A percentile compares a stretch with the other conserved stretches of the same genome.
These are phyloP conservation scores for Dactylellina drechsleri DNA, from an alignment of 2,329 filamentous ascomycete genomes.

Conservation along the genomic window DNA sequence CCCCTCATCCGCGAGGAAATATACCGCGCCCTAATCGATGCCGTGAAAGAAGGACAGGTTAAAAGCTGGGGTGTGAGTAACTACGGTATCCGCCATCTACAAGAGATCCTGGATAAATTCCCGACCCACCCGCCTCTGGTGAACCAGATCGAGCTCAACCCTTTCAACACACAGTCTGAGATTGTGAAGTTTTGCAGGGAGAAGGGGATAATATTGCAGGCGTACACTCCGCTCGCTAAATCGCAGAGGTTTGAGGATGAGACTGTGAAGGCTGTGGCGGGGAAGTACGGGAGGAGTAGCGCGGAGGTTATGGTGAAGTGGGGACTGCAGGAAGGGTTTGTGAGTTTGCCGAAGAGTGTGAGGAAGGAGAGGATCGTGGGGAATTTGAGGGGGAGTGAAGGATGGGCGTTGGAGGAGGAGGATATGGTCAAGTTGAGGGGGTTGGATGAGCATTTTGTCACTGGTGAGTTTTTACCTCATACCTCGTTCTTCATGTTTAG, in stretches of 20 bases:
- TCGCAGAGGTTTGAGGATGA: constrained; percentile 76
- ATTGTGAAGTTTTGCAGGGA: constrained; percentile 74
- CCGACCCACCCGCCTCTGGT: constrained; percentile 74
- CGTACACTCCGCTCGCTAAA: constrained; percentile 80
- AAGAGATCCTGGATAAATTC: constrained; percentile 73
- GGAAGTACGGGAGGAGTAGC: constrained; percentile 75
- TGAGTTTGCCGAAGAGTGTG: constrained; percentile 78
- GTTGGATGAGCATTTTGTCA: constrained; percentile 78
- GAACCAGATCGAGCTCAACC: constrained; percentile 84
- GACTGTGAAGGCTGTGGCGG: constrained; percentile 70
- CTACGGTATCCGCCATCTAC: constrained; percentile 76
- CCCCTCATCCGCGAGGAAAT: constrained; percentile 74
- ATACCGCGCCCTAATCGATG: constrained; percentile 81
- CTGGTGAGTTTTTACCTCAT: constrained; percentile 67
- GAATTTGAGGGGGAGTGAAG: constrained; percentile 70
- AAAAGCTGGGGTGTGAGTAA: constrained; percentile 80
- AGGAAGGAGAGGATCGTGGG: constrained; percentile 71
- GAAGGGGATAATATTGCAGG: constrained; percentile 76
- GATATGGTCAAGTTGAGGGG: constrained; percentile 73
- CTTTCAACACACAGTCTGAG: constrained; percentile 77
- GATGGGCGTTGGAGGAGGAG: constrained; percentile 70
- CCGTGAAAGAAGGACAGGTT: constrained; percentile 76
- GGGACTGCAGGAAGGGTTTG: constrained; percentile 78
- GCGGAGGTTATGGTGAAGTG: constrained; percentile 81
- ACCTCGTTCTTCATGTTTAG: not conserved